A percentile compares a stretch with the other conserved stretches of the same genome.
Evolutionary conservation across 1,284 basidiomycete species (phyloP).

Genomic region (Sanghuangporus baumii): DNA sequence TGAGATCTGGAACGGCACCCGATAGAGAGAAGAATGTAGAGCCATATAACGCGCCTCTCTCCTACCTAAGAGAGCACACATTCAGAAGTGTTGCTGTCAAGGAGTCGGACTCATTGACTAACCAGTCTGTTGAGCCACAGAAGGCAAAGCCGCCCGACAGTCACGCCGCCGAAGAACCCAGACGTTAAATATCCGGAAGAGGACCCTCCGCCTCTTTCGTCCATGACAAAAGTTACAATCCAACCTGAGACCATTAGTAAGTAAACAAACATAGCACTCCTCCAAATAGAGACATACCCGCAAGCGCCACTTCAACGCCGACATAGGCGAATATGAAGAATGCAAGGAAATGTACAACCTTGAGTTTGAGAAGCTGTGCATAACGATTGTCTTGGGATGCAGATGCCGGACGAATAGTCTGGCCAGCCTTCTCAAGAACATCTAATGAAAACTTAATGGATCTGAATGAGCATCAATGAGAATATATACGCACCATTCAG

Average conservation of each 20-base stretch:
- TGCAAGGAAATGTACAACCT: conserved; percentile 37
- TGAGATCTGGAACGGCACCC: not conserved
- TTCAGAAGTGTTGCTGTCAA: not conserved
- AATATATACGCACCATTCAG: conserved; percentile 41
- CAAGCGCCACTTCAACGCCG: conserved; percentile 42
- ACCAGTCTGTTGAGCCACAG: conserved; percentile 10
- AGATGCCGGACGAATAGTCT: not conserved
- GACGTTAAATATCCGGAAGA: conserved; percentile 24
- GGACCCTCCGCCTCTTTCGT: conserved; percentile 23
- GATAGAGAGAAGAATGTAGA: conserved; percentile 11
- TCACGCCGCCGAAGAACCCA: conserved; percentile 23
- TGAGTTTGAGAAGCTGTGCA: conserved; percentile 33
- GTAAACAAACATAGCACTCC: not conserved
- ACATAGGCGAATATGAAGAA: conserved; percentile 43
- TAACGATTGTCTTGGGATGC: conserved; percentile 29
- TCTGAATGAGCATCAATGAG: not conserved
- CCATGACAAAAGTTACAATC: conserved; percentile 27
- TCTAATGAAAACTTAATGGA: not conserved
- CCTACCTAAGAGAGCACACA: not conserved
- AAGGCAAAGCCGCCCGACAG: conserved; percentile 4
- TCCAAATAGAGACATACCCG: conserved; percentile 27
- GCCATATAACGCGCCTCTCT: not conserved
- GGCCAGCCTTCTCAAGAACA: conserved; percentile 2
- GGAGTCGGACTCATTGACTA: not conserved
- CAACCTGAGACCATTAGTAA: conserved; percentile 19